Base-by-base conservation (phyloP, 1,284 basidiomycete species). In the Inonotus hispidus region DNA sequence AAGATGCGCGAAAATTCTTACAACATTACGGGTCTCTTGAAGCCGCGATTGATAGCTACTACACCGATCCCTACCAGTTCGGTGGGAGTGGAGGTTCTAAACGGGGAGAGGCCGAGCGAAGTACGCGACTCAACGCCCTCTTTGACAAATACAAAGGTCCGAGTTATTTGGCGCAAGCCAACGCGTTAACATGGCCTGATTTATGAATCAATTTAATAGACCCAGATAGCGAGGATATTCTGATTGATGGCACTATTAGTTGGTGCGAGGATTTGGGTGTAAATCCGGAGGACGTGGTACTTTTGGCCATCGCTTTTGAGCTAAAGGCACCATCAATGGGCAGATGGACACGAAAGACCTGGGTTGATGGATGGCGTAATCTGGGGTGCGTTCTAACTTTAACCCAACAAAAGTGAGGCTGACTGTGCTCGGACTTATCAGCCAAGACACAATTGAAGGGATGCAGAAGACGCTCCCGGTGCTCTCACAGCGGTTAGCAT, bases 131-230 rank as follows among this genome's bases (percentile, higher is more conserved):
- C 32, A 80, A 74, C 53, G 69, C 77, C 13, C 70, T 93, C 5
- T 95, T 93, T 68, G 85, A 93, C 61, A 78, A 79, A 62, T 95
- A 93, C 74, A 90, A 89, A 76, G 91, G 90, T 90, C 60, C 61
- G 77, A 14, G 2, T 43, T 14, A 14, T 21, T 3, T 13, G 19
- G 13, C 13, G 41, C 14, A 21, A 16, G 41, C 16, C 41, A 32
- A 3, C 3, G 32, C 32, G 8, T 32, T 4, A 14, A 49, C 23
- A 25, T 49, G 6, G 27, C 7, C 23, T 21, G 21, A 19, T 10
- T 49, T 49, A 21, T 21, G 14, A 39, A 39, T 39, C 41, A 43
- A 43, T 19, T 11, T 38, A 53, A 21, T 64, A 88, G 87, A 88
- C 63, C 70, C 78, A 4, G 82, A 82, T 38, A 77, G 74, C 1